These are phyloP conservation scores for Vitis labrusca DNA, from an alignment of 164 flowering plant species.

Conservation along the genomic window DNA sequence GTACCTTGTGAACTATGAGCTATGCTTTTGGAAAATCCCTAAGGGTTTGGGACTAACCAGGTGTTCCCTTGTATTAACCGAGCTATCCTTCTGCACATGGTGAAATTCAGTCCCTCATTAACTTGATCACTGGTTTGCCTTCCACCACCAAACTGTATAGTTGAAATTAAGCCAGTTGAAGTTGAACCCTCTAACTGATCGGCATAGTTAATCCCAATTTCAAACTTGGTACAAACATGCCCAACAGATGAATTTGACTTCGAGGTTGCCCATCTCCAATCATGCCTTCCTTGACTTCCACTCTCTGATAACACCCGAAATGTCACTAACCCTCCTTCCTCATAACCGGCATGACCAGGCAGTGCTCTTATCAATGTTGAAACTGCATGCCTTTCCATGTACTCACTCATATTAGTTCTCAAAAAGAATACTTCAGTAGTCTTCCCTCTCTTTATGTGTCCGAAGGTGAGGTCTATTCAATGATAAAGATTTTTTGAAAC, in stretches of 20 bases:
- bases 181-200: constrained; percentile 22
- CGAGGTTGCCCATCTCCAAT: constrained; percentile 66
- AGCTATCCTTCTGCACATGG: constrained; percentile 73
- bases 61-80: constrained; percentile 2
- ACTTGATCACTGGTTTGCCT: constrained; percentile 31
- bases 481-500: too few species aligned
- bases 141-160: constrained; percentile 22
- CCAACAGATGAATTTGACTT: constrained; percentile 55
- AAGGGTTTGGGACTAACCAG: too few species aligned
- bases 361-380: too few species aligned
- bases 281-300: constrained; percentile 53
- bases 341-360: too few species aligned
- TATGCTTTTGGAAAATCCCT: too few species aligned
- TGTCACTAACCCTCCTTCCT: constrained; percentile 12
- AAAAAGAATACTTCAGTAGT: too few species aligned
- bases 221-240: constrained; percentile 56
- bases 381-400: too few species aligned
- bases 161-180: constrained; percentile 17
- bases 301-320: constrained; percentile 42
- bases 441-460: too few species aligned
- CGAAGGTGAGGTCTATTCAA: too few species aligned
- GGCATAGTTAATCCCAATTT: constrained; percentile 39
- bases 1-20: too few species aligned
- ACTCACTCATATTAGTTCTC: too few species aligned
- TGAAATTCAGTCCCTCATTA: constrained; percentile 72